These are phyloP conservation scores for Kwoniella europaea DNA, from an alignment of 768 basidiomycete genomes.

Conservation along the genomic window DNA sequence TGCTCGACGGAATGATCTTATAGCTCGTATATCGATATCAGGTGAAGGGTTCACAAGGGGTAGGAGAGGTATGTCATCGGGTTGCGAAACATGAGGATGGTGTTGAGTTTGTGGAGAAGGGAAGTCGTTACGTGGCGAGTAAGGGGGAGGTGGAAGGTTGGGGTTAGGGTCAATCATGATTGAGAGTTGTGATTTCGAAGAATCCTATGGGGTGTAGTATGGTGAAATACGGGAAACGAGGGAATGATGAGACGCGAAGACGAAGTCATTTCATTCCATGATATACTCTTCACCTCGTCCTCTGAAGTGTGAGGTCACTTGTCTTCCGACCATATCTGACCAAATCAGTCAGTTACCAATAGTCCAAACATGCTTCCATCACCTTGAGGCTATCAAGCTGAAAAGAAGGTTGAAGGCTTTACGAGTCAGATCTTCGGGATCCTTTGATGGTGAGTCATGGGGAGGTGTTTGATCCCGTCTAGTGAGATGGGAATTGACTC, in stretches of 20 bases:
- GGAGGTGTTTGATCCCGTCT: too few relatives aligned
- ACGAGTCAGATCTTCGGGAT: background rate
- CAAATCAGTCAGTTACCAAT: background rate
- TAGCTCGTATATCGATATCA: background rate
- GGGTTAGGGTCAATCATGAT: background rate
- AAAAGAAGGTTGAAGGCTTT: background rate
- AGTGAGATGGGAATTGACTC: too few relatives aligned
- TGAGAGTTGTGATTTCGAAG: background rate
- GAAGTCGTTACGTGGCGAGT: too few relatives aligned
- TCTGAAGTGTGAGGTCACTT: background rate
- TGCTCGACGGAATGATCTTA: background rate
- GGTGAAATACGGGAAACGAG: too few relatives aligned
- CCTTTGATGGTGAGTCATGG: background rate
- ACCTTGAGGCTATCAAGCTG: background rate
- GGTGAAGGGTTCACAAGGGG: background rate
- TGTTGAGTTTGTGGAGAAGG: background rate
- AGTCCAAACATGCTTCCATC: background rate
- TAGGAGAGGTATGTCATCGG: background rate
- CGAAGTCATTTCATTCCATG: background rate
- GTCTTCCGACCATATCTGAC: background rate
- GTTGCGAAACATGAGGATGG: background rate
- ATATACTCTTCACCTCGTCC: too few relatives aligned
- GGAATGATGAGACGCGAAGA: background rate
- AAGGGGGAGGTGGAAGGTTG: background rate
- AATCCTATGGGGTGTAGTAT: background rate